A percentile compares a stretch with the other conserved stretches of the same genome.
These are phyloP conservation scores for Xanthoceras sorbifolium DNA, from an alignment of 345 rosid genomes.

Conservation along the genomic window DNA sequence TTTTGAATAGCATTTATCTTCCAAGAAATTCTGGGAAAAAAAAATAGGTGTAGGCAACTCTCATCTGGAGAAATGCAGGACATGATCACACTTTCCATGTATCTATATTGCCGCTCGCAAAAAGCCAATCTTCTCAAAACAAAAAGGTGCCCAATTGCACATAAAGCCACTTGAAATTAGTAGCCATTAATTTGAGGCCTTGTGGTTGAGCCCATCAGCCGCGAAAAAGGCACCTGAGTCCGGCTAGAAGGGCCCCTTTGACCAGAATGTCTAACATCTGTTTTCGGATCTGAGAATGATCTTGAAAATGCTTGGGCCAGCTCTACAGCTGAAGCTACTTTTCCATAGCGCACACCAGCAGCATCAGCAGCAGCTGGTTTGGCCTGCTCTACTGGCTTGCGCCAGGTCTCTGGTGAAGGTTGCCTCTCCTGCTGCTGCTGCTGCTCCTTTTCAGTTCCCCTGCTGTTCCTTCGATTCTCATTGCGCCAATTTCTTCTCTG, in stretches of 20 bases:
- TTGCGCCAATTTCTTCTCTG: conserved; percentile 67
- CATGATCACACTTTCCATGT: background rate
- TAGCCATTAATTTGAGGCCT: conserved; percentile 72
- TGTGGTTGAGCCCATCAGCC: conserved; percentile 53
- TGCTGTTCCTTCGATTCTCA: conserved; percentile 47
- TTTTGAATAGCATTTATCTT: conserved; percentile 13
- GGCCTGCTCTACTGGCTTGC: conserved; percentile 55
- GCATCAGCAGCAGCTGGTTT: conserved; percentile 58
- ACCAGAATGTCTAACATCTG: conserved; percentile 37
- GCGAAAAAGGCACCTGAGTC: conserved; percentile 65
- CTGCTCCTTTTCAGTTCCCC: conserved; percentile 49
- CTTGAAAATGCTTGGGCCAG: conserved; percentile 77
- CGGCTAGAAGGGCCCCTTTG: conserved; percentile 42
- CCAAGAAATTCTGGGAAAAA: conserved; percentile 8
- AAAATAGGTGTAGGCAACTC: background rate
- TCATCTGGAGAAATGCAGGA: background rate
- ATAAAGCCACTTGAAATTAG: conserved; percentile 25
- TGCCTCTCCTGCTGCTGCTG: conserved; percentile 52
- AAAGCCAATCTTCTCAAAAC: background rate
- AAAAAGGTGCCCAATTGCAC: background rate
- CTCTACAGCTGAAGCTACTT: conserved; percentile 74
- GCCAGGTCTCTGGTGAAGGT: conserved; percentile 87
- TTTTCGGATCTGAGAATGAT: conserved; percentile 52
- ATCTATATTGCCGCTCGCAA: background rate
- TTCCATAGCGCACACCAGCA: conserved; percentile 52